These are phyloP conservation scores for Kwoniella dejecticola DNA, from an alignment of 768 basidiomycete species.

Conservation along the genomic window DNA sequence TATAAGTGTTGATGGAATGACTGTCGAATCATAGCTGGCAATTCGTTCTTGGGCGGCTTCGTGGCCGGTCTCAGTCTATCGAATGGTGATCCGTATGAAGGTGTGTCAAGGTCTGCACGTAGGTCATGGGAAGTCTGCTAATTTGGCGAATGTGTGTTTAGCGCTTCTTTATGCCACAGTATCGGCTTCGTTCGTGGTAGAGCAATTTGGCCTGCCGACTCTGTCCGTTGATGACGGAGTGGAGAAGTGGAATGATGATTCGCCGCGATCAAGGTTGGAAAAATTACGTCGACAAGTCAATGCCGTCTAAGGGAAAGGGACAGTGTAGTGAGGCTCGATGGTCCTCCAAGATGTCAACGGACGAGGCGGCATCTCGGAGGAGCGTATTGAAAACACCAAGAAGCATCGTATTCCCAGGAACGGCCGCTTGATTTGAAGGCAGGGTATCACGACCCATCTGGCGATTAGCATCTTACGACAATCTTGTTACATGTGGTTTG, in stretches of 20 bases:
- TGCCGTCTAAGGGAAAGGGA: too few species aligned
- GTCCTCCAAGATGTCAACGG: too few species aligned
- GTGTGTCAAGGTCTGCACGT: too few species aligned
- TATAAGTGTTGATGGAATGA: not conserved
- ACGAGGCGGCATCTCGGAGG: too few species aligned
- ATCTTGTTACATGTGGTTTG: not conserved
- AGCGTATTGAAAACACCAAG: too few species aligned
- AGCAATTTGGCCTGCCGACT: slow-evolving; percentile 45
- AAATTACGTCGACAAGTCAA: slow-evolving; percentile 15
- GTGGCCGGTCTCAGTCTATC: slow-evolving; percentile 35
- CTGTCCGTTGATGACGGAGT: not conserved
- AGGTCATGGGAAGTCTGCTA: too few species aligned
- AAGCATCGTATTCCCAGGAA: too few species aligned
- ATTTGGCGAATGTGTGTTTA: not conserved
- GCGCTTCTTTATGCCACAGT: slow-evolving; percentile 47
- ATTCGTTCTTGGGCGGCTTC: slow-evolving; percentile 47
- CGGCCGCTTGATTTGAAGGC: too few species aligned
- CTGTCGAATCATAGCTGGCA: slow-evolving; percentile 44
- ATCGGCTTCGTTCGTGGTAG: slow-evolving; percentile 45
- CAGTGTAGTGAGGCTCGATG: too few species aligned
- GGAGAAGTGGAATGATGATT: slow-evolving; percentile 43
- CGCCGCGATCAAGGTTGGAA: slow-evolving; percentile 26
- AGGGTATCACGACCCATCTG: too few species aligned
- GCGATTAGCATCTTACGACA: not conserved
- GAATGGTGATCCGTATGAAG: slow-evolving; percentile 34